phyloP scores from a whole-genome alignment of 2,329 filamentous ascomycete species.

The Cytospora paraplurivora region DNA sequence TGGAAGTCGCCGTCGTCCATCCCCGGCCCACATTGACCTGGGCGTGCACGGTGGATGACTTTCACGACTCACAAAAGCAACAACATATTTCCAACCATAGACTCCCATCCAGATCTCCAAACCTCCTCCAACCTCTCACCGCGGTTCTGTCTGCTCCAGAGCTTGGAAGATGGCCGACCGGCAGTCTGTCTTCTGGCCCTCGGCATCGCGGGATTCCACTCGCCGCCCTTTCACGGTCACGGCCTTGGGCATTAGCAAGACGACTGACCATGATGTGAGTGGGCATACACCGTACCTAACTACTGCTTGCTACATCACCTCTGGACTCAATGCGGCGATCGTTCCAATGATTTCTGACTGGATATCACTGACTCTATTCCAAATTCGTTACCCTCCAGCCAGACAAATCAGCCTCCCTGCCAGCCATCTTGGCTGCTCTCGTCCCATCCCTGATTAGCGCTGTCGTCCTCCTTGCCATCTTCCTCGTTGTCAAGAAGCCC shows the following conservation, averaged over 20 bases:
- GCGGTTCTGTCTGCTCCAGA: neutral
- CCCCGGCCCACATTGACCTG: too few species aligned
- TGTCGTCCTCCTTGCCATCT: slow-evolving; percentile 27
- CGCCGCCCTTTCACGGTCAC: neutral
- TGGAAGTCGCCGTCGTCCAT: too few species aligned
- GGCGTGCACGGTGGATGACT: too few species aligned
- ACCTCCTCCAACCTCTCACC: neutral
- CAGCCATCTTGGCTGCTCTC: slow-evolving; percentile 28
- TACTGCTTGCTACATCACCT: too few species aligned
- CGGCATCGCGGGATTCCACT: slow-evolving; percentile 3
- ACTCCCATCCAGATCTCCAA: neutral
- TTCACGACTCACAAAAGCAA: too few species aligned
- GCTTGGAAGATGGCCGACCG: neutral
- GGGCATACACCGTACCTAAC: too few species aligned
- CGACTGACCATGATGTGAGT: slow-evolving; percentile 23
- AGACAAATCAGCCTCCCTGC: slow-evolving; percentile 25
- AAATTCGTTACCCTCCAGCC: slow-evolving; percentile 6
- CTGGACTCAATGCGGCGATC: too few species aligned
- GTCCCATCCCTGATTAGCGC: slow-evolving; percentile 30
- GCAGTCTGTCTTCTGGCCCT: slow-evolving; percentile 6
- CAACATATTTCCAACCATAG: neutral
- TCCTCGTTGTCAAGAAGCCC: slow-evolving; percentile 29
- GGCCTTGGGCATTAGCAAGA: slow-evolving; percentile 13
- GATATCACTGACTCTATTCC: neutral
- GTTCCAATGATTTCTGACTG: too few species aligned